phyloP scores from a whole-genome alignment of 805 yeast species.

The Ogataea saltuana region DNA sequence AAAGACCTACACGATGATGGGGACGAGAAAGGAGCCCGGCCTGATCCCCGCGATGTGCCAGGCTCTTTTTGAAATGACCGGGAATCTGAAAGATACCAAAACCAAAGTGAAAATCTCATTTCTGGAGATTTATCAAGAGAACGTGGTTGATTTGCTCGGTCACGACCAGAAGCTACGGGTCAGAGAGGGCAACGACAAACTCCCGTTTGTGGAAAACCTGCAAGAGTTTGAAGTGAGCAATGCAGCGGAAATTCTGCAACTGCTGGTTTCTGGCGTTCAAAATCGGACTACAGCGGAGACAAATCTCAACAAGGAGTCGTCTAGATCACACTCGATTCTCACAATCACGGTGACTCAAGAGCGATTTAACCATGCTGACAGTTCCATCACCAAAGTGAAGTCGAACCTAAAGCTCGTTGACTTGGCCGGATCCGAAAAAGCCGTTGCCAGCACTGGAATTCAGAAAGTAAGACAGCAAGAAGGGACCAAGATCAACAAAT shows the following conservation, averaged over 20 bases:
- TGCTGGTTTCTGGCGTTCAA: constrained; percentile 51
- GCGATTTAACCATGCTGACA: constrained; percentile 40
- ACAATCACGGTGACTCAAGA: constrained; percentile 64
- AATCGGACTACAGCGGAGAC: constrained; percentile 72
- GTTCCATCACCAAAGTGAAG: constrained; percentile 35
- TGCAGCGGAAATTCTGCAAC: constrained; percentile 49
- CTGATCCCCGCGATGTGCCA: constrained; percentile 62
- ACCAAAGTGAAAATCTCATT: constrained; percentile 56
- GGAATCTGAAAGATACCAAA: constrained; percentile 33
- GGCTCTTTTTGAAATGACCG: constrained; percentile 50
- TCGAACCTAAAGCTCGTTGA: constrained; percentile 73
- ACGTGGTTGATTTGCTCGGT: constrained; percentile 62
- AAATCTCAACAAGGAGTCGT: constrained; percentile 67
- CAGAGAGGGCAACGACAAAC: constrained; percentile 60
- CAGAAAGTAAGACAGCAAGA: constrained; percentile 63
- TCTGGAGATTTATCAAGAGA: constrained; percentile 78
- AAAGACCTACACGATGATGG: constrained; percentile 79
- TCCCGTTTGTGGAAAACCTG: constrained; percentile 73
- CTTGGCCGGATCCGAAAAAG: constrained; percentile 79
- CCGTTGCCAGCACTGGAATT: constrained; percentile 51
- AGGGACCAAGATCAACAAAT: constrained; percentile 75
- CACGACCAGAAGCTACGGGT: constrained; percentile 43
- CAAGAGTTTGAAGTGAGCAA: constrained; percentile 50
- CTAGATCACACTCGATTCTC: constrained; percentile 81
- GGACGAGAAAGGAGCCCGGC: constrained; percentile 51